Evolutionary conservation across 164 flowering plant species (phyloP), one percentile per base, ranked within the genome.

Genomic region (Aristolochia fimbriata): DNA sequence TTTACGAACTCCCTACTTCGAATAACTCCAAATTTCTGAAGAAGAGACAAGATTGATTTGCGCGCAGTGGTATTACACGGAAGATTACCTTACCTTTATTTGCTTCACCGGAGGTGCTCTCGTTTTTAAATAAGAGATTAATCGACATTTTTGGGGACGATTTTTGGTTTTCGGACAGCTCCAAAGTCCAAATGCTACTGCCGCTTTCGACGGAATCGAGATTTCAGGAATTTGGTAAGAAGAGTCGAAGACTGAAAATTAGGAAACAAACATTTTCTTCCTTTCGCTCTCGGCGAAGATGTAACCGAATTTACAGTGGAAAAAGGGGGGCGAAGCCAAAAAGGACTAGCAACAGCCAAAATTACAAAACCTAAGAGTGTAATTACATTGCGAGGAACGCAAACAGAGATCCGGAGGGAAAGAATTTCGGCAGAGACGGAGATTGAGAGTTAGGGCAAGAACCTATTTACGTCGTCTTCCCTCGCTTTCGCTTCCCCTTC

Each of bases 401-500:
- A 37, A 37, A 46, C 24, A 11, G n/a, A n/a, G n/a, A 52, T 8
- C 19, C 19, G 25, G 25, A 41, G 53, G 30, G 21, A 25, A 22
- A 60, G 33, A 49, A 17, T 6, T 8, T 19, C 27, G 30, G 27
- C 20, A 20, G 13, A 3, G 19, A 6, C 10, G 31, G n/a, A 15
- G 49, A 47, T 47, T 22, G 27, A 20, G 11, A 6, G 30, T 68
- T 72, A 83, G 20, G 85, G 80, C 62, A 80, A 55, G 68, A 71
- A 80, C 73, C 74, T 67, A 57, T 73, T 68, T 9, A 47, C 43
- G 62, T 65, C 60, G 33, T 74, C 83, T 68, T 74, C 76, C 63
- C 76, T 59, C 23, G 68, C 67, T 52, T 77, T 78, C 53, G 62
- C 59, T 24, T 68, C 68, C 50, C 70, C 61, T 22, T 72, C 78